Base-by-base conservation (phyloP, 208 protist species). In the Herpetomonas muscarum region DNA sequence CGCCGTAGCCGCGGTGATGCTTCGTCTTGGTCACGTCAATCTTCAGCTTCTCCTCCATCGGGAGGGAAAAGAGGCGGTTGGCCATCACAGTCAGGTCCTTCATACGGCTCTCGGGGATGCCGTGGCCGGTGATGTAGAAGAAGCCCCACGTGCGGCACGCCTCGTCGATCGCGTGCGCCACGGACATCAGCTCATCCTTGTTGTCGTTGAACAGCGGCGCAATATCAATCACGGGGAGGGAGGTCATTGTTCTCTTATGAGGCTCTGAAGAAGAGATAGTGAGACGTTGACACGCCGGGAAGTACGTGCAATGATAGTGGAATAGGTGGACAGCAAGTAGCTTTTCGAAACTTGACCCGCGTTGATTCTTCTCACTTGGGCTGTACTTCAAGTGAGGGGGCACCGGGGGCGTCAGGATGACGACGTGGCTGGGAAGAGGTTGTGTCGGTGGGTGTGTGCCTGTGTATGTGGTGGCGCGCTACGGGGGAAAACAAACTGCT, bases 111-210 rank as follows among this genome's bases (percentile, higher is more conserved):
- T 56, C 58, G 34, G 71, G 64, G 45, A 93, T 84, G 45, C 68
- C 36, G 66, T 93, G 76, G 25, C 79, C 76, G 36, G 68, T 68
- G 52, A 93, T 81, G 74, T 90, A 90, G 65, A 93, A 90, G 65
- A 93, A 93, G 41, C 86, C 86, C 78, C 70, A 88, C 1, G 54
- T 78, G 55, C 76, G 76, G 61, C 82, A 93, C 6, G 82, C 80
- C 22, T 83, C 55, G 32, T 87, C 79, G 52, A 93, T 79, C 44
- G 67, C 62, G 59, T 69, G 62, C 2, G 82, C 82, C 39, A 86
- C 82, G 21, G 61, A 24, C 51, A 70, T 39, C 29, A 76, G 42
- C 41, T 59, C 64, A 0, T 46, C 61, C 51, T 79, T 67, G 51
- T 74, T 62, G 54, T 71, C 64, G 28, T 67, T 25, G 55, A 75